phyloP scores from a whole-genome alignment of 1,284 basidiomycete genomes.

The Moesziomyces parantarcticus region DNA sequence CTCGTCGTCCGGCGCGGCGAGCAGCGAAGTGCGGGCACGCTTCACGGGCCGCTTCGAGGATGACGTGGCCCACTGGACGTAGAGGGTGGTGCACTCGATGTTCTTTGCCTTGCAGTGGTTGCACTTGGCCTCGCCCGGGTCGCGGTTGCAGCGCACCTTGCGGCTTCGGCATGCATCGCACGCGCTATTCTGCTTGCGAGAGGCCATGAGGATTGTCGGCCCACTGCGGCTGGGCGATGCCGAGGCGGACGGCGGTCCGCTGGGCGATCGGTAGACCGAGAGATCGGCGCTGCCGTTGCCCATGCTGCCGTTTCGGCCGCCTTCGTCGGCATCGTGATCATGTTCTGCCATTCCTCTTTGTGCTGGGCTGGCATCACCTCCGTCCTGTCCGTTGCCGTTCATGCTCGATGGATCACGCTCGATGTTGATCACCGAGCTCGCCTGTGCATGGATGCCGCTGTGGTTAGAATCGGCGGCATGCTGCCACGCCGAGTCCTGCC shows the following conservation, averaged over 20 bases:
- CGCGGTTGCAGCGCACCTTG: conserved; percentile 56
- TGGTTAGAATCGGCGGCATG: conserved; percentile 1
- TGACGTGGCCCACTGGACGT: conserved; percentile 56
- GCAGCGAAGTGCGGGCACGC: conserved; percentile 38
- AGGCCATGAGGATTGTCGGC: conserved; percentile 33
- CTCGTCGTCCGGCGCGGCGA: conserved; percentile 11
- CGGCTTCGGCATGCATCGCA: conserved; percentile 60
- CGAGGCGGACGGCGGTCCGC: conserved; percentile 10
- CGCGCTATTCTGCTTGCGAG: conserved; percentile 59
- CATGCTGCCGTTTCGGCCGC: conserved; percentile 18
- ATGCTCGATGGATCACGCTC: too few relatives aligned
- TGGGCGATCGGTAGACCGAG: conserved; percentile 17
- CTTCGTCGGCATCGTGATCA: conserved; percentile 1
- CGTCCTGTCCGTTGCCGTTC: not conserved
- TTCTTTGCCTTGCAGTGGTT: conserved; percentile 58
- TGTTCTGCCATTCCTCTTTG: not conserved
- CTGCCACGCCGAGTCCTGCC: conserved; percentile 3
- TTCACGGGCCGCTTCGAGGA: conserved; percentile 53
- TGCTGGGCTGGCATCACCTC: conserved; percentile 1
- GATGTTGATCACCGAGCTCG: not conserved
- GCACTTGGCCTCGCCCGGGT: conserved; percentile 53
- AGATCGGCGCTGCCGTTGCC: conserved; percentile 10
- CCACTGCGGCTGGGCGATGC: conserved; percentile 29
- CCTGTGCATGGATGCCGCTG: not conserved
- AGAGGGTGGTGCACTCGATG: conserved; percentile 59